Evolutionary conservation across 164 flowering plant genomes (phyloP).

Genomic region (Magnolia officinalis): DNA sequence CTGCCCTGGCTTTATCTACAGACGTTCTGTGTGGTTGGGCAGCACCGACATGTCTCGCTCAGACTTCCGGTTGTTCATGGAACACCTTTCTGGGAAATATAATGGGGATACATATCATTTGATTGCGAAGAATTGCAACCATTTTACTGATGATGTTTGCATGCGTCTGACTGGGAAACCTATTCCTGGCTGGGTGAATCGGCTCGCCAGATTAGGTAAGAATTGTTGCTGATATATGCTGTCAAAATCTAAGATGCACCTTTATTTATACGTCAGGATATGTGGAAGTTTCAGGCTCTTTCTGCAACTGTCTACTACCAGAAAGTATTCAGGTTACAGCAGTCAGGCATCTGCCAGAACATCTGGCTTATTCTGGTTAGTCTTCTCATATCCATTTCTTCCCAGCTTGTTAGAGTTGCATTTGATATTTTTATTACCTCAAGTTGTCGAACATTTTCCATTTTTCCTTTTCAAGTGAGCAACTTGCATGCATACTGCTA

Average conservation of each 20-base stretch:
- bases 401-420: background rate
- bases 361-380: slow-evolving; percentile 55
- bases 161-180: slow-evolving; percentile 65
- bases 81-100: slow-evolving; percentile 56
- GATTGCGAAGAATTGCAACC: slow-evolving; percentile 94
- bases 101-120: slow-evolving; percentile 88
- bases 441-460: background rate
- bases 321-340: slow-evolving; percentile 68
- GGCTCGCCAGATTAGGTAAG: slow-evolving; percentile 84
- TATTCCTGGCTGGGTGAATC: slow-evolving; percentile 95
- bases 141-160: slow-evolving; percentile 83
- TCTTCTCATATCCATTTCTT: background rate
- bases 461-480: background rate
- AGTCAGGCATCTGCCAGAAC: slow-evolving; percentile 72
- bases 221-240: background rate
- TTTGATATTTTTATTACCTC: background rate
- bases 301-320: slow-evolving; percentile 86
- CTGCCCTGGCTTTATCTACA: slow-evolving; percentile 85
- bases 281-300: slow-evolving; percentile 69
- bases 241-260: background rate
- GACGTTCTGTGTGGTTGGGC: slow-evolving; percentile 74
- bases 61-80: slow-evolving; percentile 74
- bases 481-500: background rate
- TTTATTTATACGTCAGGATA: background rate
- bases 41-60: slow-evolving; percentile 60